Base-by-base conservation (phyloP, 2,329 filamentous ascomycete genomes). In the Sarocladiaceae sp. region DNA sequence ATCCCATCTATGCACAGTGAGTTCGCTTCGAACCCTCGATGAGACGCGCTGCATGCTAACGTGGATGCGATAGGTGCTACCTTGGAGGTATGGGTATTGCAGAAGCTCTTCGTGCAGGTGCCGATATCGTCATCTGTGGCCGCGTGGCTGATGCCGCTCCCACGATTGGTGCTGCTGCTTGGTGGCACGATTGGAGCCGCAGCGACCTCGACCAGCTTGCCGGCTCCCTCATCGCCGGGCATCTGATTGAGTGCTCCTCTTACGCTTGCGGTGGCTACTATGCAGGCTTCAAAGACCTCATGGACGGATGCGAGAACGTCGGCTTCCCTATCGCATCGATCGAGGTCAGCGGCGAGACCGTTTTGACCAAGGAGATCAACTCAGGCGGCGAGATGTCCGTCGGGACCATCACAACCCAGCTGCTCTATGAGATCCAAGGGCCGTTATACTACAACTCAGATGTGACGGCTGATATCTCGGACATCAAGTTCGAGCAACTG, bases 251-350 rank as follows among this genome's bases (percentile, higher is more conserved):
- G 58, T 79, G 76, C 58, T 73, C 70, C 2, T 68, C 72, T 1
- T 82, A 82, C 55, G 74, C 73, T 3, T 78, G 76, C 0, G 78
- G 78, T 0, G 73, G 66, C 0, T 80, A 82, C 55, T 82, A 79
- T 54, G 68, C 76, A 0, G 78, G 76, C 1, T 78, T 58, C 51
- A 58, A 58, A n/a, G 56, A 64, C 13, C 56, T 66, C 2, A 53
- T 54, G 15, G 50, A 54, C 8, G 50, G 55, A 1, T 57, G 57
- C 18, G 54, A 56, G 10, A 57, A 64, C 22, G 56, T 64, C 17
- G 63, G 62, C 4, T 68, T 63, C 42, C 66, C 66, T 4, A 68
- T 71, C 39, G 64, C 65, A n/a, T 63, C 67, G 37, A 59, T 71
- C 2, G 62, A 60, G 15, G 53, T 46, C 15, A 59, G 59, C 29